Percentiles rank a stretch among this genome's conserved stretches.
Conservation (phyloP, 768 basidiomycete genomes). For the Lactifluus volemus region DNA sequence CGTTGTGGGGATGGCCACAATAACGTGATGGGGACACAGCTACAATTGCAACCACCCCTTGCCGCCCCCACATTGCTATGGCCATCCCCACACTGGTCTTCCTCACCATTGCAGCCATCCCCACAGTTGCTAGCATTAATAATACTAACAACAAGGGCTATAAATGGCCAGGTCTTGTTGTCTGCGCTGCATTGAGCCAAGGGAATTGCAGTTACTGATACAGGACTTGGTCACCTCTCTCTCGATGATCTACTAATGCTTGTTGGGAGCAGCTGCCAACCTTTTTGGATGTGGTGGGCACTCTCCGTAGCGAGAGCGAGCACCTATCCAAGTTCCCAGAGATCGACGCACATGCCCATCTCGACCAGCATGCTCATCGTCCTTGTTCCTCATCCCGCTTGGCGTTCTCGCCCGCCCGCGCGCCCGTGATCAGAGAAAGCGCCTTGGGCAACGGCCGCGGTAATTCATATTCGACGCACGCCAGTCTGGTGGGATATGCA, state of each 20-base stretch:
- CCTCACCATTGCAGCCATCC: too few species aligned
- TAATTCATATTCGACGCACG: constrained; percentile 18
- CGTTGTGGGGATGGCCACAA: too few species aligned
- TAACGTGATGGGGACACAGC: too few species aligned
- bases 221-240: background rate
- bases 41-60: too few species aligned
- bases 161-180: too few species aligned
- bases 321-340: constrained; percentile 16
- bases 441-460: constrained; percentile 7
- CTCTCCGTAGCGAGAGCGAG: constrained; percentile 19
- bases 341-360: constrained; percentile 9
- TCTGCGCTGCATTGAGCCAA: too few species aligned
- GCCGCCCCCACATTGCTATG: too few species aligned
- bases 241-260: background rate
- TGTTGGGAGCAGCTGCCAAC: constrained; percentile 12
- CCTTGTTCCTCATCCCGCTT: constrained; percentile 11
- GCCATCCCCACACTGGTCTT: too few species aligned
- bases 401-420: constrained; percentile 10
- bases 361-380: constrained; percentile 9
- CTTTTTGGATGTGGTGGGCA: constrained; percentile 13
- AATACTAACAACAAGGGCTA: too few species aligned
- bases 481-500: too few species aligned
- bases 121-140: too few species aligned
- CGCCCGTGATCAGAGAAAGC: constrained; percentile 16
- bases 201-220: too few species aligned